Percentiles rank a stretch among this genome's conserved stretches.
These are phyloP conservation scores for Mycena galopus DNA, from an alignment of 768 basidiomycete species.

Conservation along the genomic window DNA sequence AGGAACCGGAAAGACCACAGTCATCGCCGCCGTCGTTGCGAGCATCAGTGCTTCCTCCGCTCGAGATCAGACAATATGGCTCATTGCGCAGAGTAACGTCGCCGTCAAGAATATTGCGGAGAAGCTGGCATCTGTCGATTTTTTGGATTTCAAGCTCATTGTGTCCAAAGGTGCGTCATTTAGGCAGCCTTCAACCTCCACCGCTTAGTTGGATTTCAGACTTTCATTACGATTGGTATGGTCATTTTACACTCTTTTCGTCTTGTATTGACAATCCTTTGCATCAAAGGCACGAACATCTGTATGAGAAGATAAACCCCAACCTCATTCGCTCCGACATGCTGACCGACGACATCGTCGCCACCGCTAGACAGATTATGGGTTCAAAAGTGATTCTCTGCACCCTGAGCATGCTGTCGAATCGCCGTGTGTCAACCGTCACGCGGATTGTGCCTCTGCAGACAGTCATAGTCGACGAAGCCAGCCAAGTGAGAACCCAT, in stretches of 20 bases:
- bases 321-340: slow-evolving; percentile 64
- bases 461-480: slow-evolving; percentile 65
- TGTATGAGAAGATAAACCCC: slow-evolving; percentile 62
- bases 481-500: slow-evolving; percentile 62
- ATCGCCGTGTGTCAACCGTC: slow-evolving; percentile 41
- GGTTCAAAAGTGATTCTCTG: slow-evolving; percentile 71
- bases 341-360: slow-evolving; percentile 41
- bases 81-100: slow-evolving; percentile 81
- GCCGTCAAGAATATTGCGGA: slow-evolving; percentile 88
- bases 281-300: slow-evolving; percentile 84
- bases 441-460: slow-evolving; percentile 49
- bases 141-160: slow-evolving; percentile 68
- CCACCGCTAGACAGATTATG: slow-evolving; percentile 43
- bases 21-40: slow-evolving; percentile 64
- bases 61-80: slow-evolving; percentile 61
- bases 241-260: not conserved
- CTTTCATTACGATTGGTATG: slow-evolving; percentile 76
- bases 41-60: slow-evolving; percentile 48
- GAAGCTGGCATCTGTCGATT: slow-evolving; percentile 64
- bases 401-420: slow-evolving; percentile 75
- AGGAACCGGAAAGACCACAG: slow-evolving; percentile 75
- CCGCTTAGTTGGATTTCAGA: slow-evolving; percentile 42
- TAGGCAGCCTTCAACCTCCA: too few relatives aligned
- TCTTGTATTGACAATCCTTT: not conserved
- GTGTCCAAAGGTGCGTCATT: slow-evolving; percentile 59